Evolutionary conservation across 305 asterid species (phyloP).

Genomic region (Fraxinus ornus): DNA sequence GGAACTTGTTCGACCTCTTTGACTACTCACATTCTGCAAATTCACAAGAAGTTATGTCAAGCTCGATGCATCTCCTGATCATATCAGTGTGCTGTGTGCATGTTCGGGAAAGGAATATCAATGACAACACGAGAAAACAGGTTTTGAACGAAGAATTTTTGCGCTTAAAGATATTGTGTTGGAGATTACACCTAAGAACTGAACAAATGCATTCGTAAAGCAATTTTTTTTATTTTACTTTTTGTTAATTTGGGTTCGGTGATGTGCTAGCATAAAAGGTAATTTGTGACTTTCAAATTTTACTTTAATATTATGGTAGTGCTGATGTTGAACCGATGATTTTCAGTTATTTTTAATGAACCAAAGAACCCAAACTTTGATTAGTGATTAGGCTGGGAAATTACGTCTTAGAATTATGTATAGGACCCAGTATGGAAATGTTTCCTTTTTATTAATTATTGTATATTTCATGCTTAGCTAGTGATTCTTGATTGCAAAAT

Average conservation of each 20-base stretch:
- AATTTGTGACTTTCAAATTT: not conserved
- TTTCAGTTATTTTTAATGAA: not conserved
- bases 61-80: constrained; percentile 71
- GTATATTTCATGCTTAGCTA: not conserved
- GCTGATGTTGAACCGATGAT: not conserved
- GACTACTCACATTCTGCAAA: too few relatives aligned
- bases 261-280: not conserved
- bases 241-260: not conserved
- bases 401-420: not conserved
- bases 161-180: constrained; percentile 44
- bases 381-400: not conserved
- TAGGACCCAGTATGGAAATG: not conserved
- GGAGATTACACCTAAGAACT: constrained; percentile 25
- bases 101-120: constrained; percentile 54
- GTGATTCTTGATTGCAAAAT: not conserved
- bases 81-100: constrained; percentile 64
- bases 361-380: not conserved
- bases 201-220: constrained; percentile 1
- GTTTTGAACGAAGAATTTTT: constrained; percentile 48
- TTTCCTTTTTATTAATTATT: not conserved
- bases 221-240: not conserved
- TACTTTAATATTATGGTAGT: not conserved
- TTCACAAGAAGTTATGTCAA: not conserved
- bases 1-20: not conserved
- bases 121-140: constrained; percentile 52